Conservation (phyloP, 768 basidiomycete genomes). For the Boletus fagicola region DNA sequence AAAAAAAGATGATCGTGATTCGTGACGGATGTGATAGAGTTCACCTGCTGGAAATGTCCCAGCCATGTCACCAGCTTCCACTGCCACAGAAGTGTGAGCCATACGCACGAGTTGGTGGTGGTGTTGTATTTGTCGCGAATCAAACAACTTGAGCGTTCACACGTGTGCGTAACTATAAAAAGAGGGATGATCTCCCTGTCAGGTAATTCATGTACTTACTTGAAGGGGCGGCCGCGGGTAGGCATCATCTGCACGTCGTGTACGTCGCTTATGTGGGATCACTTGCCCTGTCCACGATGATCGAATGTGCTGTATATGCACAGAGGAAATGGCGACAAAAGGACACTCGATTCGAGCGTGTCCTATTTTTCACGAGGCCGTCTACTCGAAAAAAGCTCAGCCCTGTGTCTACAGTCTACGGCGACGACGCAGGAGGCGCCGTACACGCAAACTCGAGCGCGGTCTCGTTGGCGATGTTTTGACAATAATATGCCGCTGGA, state of each 20-base stretch:
- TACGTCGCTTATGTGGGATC: not conserved
- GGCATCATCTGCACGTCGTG: not conserved
- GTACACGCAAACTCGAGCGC: conserved; percentile 32
- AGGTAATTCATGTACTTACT: no score
- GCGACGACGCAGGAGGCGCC: conserved; percentile 5
- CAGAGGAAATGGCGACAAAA: not conserved
- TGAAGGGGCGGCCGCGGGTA: not conserved
- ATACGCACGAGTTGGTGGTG: not conserved
- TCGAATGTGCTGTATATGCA: not conserved
- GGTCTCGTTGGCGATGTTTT: conserved; percentile 33
- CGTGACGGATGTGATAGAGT: no score
- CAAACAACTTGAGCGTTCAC: not conserved
- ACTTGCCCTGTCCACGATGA: not conserved
- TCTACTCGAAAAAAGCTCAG: not conserved
- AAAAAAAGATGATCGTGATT: no score
- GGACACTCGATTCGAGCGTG: not conserved
- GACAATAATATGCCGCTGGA: conserved; percentile 35
- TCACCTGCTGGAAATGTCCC: no score
- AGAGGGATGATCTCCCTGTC: no score
- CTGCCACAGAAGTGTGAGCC: not conserved
- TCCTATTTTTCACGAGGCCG: not conserved
- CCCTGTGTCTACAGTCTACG: not conserved
- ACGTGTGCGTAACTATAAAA: not conserved
- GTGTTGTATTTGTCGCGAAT: not conserved
- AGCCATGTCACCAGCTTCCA: not conserved